phyloP scores from a whole-genome alignment of 192 early-diverging fungal genomes.

The Gaertneriomyces semiglobifer region DNA sequence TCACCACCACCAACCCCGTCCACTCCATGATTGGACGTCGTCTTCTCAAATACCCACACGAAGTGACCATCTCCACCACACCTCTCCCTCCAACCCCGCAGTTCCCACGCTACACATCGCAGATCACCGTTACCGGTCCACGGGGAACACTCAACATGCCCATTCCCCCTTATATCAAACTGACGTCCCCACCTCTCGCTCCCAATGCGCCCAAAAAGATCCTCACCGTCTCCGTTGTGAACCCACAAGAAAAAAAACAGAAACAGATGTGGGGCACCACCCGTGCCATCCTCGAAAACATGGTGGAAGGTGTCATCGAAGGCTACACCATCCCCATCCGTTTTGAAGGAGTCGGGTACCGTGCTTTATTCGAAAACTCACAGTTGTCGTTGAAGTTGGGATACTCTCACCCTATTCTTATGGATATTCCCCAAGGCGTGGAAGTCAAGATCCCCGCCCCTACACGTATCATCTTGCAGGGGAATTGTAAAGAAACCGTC shows the following conservation, averaged over 20 bases:
- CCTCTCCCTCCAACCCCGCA: slow-evolving; percentile 50
- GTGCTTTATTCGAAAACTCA: slow-evolving; percentile 73
- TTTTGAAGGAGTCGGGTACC: slow-evolving; percentile 91
- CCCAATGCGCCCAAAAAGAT: slow-evolving; percentile 15
- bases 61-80: slow-evolving; percentile 65
- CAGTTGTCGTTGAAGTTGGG: slow-evolving; percentile 80
- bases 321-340: slow-evolving; percentile 79
- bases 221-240: slow-evolving; percentile 48
- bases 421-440: slow-evolving; percentile 79
- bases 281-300: slow-evolving; percentile 78
- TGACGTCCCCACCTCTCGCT: slow-evolving; percentile 34
- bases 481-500: slow-evolving; percentile 73
- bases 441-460: slow-evolving; percentile 72
- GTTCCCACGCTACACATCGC: slow-evolving; percentile 57
- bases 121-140: slow-evolving; percentile 74
- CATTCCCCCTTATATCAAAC: slow-evolving; percentile 75
- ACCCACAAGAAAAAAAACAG: slow-evolving; percentile 70
- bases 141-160: slow-evolving; percentile 73
- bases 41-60: slow-evolving; percentile 67
- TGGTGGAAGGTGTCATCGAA: slow-evolving; percentile 85
- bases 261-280: slow-evolving; percentile 97
- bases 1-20: slow-evolving; percentile 32
- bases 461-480: slow-evolving; percentile 77
- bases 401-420: slow-evolving; percentile 75
- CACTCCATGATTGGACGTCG: slow-evolving; percentile 80